Base-by-base conservation (phyloP, 2,329 filamentous ascomycete species). In the Trichoderma breve region DNA sequence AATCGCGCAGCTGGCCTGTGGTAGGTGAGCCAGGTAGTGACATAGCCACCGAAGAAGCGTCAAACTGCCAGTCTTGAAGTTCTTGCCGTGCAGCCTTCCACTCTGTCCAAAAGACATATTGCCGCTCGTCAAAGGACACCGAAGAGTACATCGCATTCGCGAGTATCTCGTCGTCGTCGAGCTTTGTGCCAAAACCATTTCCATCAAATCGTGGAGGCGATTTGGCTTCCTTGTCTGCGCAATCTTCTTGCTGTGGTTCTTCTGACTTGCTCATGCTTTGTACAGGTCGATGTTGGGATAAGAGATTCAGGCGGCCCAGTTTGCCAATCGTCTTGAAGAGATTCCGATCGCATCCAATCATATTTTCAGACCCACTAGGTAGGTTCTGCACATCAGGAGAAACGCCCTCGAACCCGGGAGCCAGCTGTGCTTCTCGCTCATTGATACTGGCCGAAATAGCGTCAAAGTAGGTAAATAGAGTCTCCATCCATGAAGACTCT, bases 391-490 rank as follows among this genome's bases (percentile, higher is more conserved):
- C 81, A 53, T 87, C 86, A 1, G 84, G 78, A 61, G 82, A 78
- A 18, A 84, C 79, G 11, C 83, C 93, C 75, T 92, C 88, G 77
- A 93, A 90, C 32, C 89, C 85, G 14, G 89, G 88, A 74, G 90
- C 86, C 21, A 97, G 88, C 80, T 97, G 93, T 34, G 93, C 90
- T 81, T 98, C 95, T 66, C 95, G 90, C 81, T 97, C 93, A 76
- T 98, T 98, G 79, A 97, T 93, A 67, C 92, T 95, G 51, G 93
- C 93, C 0, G 94, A 94, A 83, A 98, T 93, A 70, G 95, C 93
- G 80, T 98, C 95, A 79, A 97, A 97, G 86, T 95, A 97, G 39
- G 93, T 96, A 78, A 98, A 98, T 76, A 97, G 90, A 55, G 93
- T 91, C 77, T 97, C 93, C 84, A 97, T 95, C 95, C 95, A 98